Conservation (phyloP, 805 yeast species). For the Aciculoconidium aculeatum region DNA sequence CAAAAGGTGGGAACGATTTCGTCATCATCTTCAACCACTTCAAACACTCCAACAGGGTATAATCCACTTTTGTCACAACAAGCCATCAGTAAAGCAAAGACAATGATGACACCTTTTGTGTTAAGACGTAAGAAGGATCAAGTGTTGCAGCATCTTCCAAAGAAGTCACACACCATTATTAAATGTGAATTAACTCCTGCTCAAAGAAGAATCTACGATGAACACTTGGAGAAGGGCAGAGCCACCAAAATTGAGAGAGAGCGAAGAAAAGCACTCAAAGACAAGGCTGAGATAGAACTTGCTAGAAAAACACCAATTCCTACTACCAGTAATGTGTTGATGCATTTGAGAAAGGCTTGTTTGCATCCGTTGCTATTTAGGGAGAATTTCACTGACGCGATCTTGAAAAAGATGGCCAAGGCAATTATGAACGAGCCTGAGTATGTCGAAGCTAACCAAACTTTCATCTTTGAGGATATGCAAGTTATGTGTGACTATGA, state of each 20-base stretch:
- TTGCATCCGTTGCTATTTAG: conserved; percentile 88
- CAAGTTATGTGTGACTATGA: conserved; percentile 91
- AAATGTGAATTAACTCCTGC: conserved; percentile 56
- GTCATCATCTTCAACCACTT: conserved; percentile 16
- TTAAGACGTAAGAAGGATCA: conserved; percentile 88
- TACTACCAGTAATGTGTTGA: conserved; percentile 63
- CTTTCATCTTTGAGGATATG: conserved; percentile 89
- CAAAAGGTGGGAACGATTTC: conserved; percentile 74
- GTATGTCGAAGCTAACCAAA: conserved; percentile 70
- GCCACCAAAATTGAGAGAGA: conserved; percentile 38
- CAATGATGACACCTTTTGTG: conserved; percentile 98
- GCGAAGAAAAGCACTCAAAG: conserved; percentile 31
- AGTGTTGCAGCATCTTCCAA: conserved; percentile 84
- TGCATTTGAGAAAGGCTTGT: conserved; percentile 89
- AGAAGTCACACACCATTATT: conserved; percentile 58
- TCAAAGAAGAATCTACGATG: conserved; percentile 57
- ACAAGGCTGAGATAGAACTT: conserved; percentile 27
- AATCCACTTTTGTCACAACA: conserved; percentile 85
- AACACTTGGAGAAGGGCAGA: conserved; percentile 45
- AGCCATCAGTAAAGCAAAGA: conserved; percentile 87
- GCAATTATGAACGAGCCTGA: conserved; percentile 77
- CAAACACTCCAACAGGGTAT: conserved; percentile 39
- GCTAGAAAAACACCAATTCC: conserved; percentile 30
- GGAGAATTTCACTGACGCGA: conserved; percentile 49
- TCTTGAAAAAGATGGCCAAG: conserved; percentile 61